Evolutionary conservation across 306 rosid species (phyloP).

Genomic region (Cucumis cinereus): DNA sequence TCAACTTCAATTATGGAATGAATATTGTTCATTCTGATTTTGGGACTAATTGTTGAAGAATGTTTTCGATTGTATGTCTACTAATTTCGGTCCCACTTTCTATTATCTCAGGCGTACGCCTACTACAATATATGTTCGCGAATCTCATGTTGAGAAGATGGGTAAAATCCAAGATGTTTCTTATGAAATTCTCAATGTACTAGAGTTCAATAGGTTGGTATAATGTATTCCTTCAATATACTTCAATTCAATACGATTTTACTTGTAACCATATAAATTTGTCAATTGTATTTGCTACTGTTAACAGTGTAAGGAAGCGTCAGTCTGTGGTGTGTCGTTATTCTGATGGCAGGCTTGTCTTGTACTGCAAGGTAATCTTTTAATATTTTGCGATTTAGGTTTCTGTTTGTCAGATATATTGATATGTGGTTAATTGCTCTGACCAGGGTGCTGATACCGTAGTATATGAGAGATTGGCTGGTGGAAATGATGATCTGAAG

Average conservation of each 20-base stretch:
- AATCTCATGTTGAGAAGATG: conserved; percentile 77
- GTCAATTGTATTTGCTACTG: conserved; percentile 15
- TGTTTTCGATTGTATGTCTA: background rate
- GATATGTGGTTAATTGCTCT: conserved; percentile 24
- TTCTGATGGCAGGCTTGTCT: conserved; percentile 84
- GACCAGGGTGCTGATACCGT: conserved; percentile 92
- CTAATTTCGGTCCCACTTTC: background rate
- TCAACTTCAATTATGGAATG: background rate
- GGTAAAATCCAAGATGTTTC: conserved; percentile 60
- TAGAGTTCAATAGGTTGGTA: conserved; percentile 82
- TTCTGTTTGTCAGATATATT: conserved; percentile 18
- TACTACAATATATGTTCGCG: conserved; percentile 73
- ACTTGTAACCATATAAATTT: conserved; percentile 5
- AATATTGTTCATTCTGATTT: background rate
- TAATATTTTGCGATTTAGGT: background rate
- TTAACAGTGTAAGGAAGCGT: conserved; percentile 83
- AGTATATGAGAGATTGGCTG: conserved; percentile 69
- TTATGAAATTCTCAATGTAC: conserved; percentile 88
- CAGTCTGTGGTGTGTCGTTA: conserved; percentile 94
- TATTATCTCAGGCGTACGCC: conserved; percentile 75
- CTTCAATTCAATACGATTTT: background rate
- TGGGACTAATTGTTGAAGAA: background rate
- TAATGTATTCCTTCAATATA: background rate
- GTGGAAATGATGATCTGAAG: conserved; percentile 40
- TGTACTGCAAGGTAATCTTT: conserved; percentile 88